Evolutionary conservation across 345 rosid species (phyloP).

Genomic region (Melaleuca quinquenervia): DNA sequence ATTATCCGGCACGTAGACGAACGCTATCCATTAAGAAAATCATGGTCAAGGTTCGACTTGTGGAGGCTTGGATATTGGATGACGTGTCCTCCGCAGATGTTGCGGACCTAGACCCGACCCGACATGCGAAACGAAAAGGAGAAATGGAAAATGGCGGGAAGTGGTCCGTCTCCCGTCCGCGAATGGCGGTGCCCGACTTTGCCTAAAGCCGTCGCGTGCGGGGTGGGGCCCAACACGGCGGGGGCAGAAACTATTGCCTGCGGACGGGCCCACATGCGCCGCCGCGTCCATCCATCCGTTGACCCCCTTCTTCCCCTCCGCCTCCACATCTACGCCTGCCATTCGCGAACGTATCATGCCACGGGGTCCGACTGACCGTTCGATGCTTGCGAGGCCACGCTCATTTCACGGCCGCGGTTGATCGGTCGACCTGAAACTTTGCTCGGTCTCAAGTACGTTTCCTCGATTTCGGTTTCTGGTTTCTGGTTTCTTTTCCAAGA

Average conservation of each 20-base stretch:
- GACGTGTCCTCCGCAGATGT: neutral
- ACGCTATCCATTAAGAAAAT: neutral
- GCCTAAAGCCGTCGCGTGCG: neutral
- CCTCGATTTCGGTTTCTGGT: neutral
- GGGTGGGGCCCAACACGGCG: no score
- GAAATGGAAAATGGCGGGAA: neutral
- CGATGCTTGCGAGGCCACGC: no score
- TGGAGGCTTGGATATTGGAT: neutral
- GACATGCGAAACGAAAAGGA: neutral
- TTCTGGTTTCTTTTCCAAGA: neutral
- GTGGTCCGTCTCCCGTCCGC: neutral
- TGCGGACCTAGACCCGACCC: neutral
- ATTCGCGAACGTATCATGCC: neutral
- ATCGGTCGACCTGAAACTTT: accelerated
- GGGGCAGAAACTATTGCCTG: neutral
- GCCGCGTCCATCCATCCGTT: neutral
- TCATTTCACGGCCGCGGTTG: neutral
- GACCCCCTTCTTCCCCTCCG: neutral
- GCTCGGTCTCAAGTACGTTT: neutral
- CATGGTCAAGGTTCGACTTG: neutral
- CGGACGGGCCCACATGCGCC: neutral
- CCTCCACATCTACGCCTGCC: neutral
- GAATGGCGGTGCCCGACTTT: neutral
- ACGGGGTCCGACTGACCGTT: neutral
- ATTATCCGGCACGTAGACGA: neutral